Evolutionary conservation across 768 basidiomycete genomes (phyloP), one percentile per base, ranked within the genome.

Genomic region (Amyloporia xantha): DNA sequence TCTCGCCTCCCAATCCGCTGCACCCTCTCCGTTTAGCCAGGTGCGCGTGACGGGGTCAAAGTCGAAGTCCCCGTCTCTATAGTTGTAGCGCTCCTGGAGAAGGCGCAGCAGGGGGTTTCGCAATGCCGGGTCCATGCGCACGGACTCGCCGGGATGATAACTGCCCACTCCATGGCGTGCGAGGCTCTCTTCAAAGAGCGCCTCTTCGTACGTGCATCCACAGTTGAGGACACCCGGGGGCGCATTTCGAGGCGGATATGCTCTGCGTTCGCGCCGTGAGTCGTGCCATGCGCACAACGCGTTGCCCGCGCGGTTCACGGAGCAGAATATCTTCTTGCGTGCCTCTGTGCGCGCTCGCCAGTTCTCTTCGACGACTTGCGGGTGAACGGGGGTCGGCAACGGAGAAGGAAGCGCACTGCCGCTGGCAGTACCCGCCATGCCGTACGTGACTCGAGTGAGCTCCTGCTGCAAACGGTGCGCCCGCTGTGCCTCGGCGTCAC

Each of bases 231-330:
- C 75, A 9, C 86, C 84, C 0, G 74, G 68, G 9, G 89, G 89
- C 4, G 89, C 90, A 71, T 84, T 84, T 40, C 89, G 80, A 9
- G 90, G 87, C 3, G 89, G 86, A 57, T 76, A 80, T 0, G 74
- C 73, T 7, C 90, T 78, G 25, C 90, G 82, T 66, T 92, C 89
- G 24, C 89, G 80, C 40, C 89, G 75, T 2, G 89, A 89, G 64
- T 92, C 90, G 59, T 92, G 89, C 89, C 89, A 92, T 3, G 90
- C 83, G 62, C 89, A 91, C 28, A 91, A 76, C 1, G 89, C 88
- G 56, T 92, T 92, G 26, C 90, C 90, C 0, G 89, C 89, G 44
- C 90, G 80, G 65, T 92, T 91, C 25, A 87, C 71, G 3, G 88
- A 85, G 63, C 89, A 92, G 66, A 82, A 85, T 38, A 79, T 71